phyloP scores from a whole-genome alignment of 225 moss, liverwort and hornwort species.

The Sphagnum tenellum region DNA sequence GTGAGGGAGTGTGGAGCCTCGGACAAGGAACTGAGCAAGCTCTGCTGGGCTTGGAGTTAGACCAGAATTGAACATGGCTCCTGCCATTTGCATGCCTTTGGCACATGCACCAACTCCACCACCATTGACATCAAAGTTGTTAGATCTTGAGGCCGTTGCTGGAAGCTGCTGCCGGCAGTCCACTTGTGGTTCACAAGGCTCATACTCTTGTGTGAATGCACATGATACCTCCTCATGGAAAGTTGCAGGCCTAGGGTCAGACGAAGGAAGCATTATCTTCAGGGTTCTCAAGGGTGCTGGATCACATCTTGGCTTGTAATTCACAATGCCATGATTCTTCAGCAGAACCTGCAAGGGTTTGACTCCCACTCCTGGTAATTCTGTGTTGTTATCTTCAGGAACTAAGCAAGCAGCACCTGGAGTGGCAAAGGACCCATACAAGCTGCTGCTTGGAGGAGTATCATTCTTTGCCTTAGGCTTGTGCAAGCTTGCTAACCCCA shows the following conservation, averaged over 20 bases:
- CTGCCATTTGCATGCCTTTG: conserved; percentile 14
- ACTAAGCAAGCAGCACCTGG: conserved; percentile 5
- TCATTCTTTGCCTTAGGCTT: conserved; percentile 26
- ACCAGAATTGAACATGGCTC: conserved; percentile 14
- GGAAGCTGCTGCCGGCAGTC: conserved; percentile 12
- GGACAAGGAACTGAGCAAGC: conserved; percentile 72
- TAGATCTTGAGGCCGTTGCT: conserved; percentile 21
- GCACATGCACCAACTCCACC: conserved; percentile 18
- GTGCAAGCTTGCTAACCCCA: conserved; percentile 12
- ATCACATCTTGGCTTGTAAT: conserved; percentile 24
- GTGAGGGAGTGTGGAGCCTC: conserved; percentile 40
- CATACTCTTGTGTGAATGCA: conserved; percentile 24
- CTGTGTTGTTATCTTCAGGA: conserved; percentile 5
- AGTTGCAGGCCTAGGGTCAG: conserved; percentile 17
- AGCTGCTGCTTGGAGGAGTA: conserved; percentile 8
- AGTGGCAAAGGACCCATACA: background rate
- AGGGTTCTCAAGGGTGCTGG: conserved; percentile 16
- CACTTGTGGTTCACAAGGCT: conserved; percentile 9
- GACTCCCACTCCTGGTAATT: conserved; percentile 9
- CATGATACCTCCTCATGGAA: conserved; percentile 31
- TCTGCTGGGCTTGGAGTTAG: conserved; percentile 68
- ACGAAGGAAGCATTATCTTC: conserved; percentile 33
- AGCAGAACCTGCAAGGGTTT: conserved; percentile 13
- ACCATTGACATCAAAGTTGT: conserved; percentile 4
- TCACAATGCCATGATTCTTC: background rate